Evolutionary conservation across 2,329 filamentous ascomycete genomes (phyloP), one percentile per base, ranked within the genome.

Genomic region (Stemphylium beticola): DNA sequence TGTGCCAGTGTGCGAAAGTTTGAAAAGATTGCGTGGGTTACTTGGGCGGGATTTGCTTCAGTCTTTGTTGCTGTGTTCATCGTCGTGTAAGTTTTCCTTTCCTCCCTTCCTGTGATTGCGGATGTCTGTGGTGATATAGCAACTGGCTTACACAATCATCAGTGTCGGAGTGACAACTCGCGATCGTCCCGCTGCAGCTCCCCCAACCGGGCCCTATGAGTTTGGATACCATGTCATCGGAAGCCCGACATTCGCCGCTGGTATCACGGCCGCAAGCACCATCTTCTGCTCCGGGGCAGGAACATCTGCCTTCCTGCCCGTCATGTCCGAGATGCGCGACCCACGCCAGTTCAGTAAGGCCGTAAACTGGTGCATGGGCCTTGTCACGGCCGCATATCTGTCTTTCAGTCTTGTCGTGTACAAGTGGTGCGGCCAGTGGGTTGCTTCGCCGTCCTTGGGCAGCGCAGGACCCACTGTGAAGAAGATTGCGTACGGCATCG

Each of bases 241-340:
- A 7, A 73, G 82, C 60, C 84, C 85, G 0, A 80, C 76, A 17
- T 88, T 88, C 65, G 80, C 82, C 0, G 81, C 79, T 1, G 85
- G 83, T 7, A 86, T 88, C 61, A 82, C 81, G 0, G 83, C 85
- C 3, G 60, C 34, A 0, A 78, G 79, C 2, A 85, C 83, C 2
- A 87, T 88, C 57, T 86, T 87, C 72, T 81, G 83, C 52, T 84
- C 83, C 2, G 81, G 79, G 6, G 82, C 85, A 0, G 84, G 82
- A 15, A 87, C 85, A 0, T 83, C 81, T 0, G 83, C 84, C 1
- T 88, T 87, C 64, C 73, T 88, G 1, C 84, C 85, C 4, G 83
- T 89, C 53, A 88, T 88, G 48, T 83, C 82, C 0, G 87, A 89
- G 74, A 89, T 89, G 85, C 77, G 57, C 24, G 77, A 79, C 26